Evolutionary conservation across 1,139 yeast species (phyloP).

Genomic region (Geotrichum carabidarum): DNA sequence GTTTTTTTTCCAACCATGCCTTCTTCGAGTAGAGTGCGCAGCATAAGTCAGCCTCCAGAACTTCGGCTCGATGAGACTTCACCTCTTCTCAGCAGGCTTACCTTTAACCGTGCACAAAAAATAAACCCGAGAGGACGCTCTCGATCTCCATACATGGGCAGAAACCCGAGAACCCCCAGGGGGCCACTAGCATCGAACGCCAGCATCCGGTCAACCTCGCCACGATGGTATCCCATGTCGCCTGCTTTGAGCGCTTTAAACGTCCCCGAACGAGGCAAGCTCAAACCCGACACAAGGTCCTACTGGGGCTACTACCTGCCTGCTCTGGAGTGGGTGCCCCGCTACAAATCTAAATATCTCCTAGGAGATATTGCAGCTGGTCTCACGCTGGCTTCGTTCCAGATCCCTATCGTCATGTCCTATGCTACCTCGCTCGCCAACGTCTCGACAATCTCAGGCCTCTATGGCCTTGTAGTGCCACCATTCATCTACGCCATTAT

Average conservation of each 20-base stretch:
- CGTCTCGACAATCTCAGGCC: conserved; percentile 82
- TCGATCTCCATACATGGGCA: background rate
- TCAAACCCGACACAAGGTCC: conserved; percentile 25
- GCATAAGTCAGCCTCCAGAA: background rate
- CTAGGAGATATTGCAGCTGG: conserved; percentile 83
- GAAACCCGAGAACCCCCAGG: background rate
- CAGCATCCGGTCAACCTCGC: conserved; percentile 1
- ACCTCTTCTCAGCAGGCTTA: too few species aligned
- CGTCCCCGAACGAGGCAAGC: conserved; percentile 18
- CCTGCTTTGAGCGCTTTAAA: conserved; percentile 5
- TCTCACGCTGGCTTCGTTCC: conserved; percentile 81
- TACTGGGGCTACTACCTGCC: conserved; percentile 70
- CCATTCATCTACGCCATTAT: conserved; percentile 76
- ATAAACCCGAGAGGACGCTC: background rate
- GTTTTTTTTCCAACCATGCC: too few species aligned
- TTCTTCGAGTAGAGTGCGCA: too few species aligned
- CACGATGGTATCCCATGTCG: conserved; percentile 4
- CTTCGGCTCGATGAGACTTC: background rate
- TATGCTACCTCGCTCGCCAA: conserved; percentile 88
- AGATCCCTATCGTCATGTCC: conserved; percentile 81
- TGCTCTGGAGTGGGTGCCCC: conserved; percentile 69
- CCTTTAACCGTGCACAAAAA: background rate
- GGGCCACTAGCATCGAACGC: background rate
- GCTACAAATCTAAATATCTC: conserved; percentile 50
- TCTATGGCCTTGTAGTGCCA: conserved; percentile 73